These are phyloP conservation scores for Rhodotorula sp. DNA, from an alignment of 1,284 basidiomycete genomes.

Conservation along the genomic window DNA sequence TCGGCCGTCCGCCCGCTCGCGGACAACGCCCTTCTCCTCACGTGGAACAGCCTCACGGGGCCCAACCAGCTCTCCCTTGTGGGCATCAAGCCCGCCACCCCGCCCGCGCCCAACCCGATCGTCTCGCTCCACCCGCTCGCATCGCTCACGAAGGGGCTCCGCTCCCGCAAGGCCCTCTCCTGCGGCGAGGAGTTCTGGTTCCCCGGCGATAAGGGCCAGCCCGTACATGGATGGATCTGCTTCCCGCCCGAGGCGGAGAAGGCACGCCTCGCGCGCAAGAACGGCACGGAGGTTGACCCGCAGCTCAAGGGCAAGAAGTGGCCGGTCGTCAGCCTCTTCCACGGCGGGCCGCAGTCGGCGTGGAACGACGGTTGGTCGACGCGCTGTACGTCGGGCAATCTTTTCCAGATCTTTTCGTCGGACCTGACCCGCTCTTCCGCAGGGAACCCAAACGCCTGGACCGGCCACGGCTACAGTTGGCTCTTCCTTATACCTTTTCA, in stretches of 20 bases:
- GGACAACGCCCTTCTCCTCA: constrained; percentile 44
- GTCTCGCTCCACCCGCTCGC: constrained; percentile 22
- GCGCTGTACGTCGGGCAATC: constrained; percentile 58
- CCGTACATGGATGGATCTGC: constrained; percentile 78
- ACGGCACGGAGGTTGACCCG: neutral
- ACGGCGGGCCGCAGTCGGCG: constrained; percentile 69
- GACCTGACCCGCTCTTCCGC: neutral
- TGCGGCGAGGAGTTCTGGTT: constrained; percentile 81
- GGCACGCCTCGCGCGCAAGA: constrained; percentile 51
- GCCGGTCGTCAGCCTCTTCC: constrained; percentile 72
- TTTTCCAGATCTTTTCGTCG: no score
- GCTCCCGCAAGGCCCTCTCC: constrained; percentile 60
- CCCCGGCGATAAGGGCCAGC: constrained; percentile 68
- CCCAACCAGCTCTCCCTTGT: constrained; percentile 71
- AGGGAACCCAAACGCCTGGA: constrained; percentile 14
- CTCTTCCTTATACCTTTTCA: neutral
- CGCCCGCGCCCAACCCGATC: constrained; percentile 45
- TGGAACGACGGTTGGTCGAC: constrained; percentile 83
- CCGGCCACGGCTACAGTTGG: constrained; percentile 6
- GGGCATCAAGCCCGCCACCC: constrained; percentile 46
- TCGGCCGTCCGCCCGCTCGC: constrained; percentile 49
- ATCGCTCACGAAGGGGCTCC: constrained; percentile 54
- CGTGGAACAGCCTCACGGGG: constrained; percentile 66
- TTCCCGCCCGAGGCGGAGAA: constrained; percentile 70
- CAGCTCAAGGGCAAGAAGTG: constrained; percentile 61